Base-by-base conservation (phyloP, 2,329 filamentous ascomycete genomes). In the Fusarium succisae region DNA sequence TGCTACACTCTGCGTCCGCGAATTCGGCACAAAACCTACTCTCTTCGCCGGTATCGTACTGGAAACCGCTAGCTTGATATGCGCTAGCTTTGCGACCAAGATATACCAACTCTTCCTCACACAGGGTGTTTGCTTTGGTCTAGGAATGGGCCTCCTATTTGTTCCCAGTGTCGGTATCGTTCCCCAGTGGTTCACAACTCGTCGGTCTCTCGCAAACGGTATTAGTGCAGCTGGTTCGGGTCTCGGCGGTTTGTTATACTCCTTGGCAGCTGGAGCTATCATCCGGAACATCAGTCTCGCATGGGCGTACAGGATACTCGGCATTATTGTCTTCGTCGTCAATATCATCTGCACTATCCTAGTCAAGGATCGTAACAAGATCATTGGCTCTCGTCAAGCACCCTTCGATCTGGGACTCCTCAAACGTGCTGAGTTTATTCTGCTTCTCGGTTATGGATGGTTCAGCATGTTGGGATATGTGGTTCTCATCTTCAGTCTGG, bases 91-190 rank as follows among this genome's bases (percentile, higher is more conserved):
- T 76, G 88, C 92, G 1, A 84, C 80, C 22, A 78, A 89, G 63
- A 91, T 94, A 65, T 95, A 93, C 91, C 93, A 96, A 41, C 86
- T 96, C 2, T 91, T 95, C 65, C 86, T 96, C 1, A 89, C 87
- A 11, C 94, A 96, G 79, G 94, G 94, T 9, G 78, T 95, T 6
- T 89, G 91, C 61, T 95, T 96, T 71, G 94, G 94, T n/a, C 81
- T 92, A 28, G 93, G 93, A 7, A 92, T 96, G 87, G 93, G 93
- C 1, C 91, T 95, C 65, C 84, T 92, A 15, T 96, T 95, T 79
- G 92, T 93, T 1, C 89, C 89, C 2, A 90, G 87, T 9, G 91
- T 92, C 7, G 89, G 89, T 39, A 88, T 94, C 17, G 86, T 92
- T 1, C 89, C 92, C 5, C 92, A 95, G 79, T 95, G 92, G 92